A percentile compares a stretch with the other conserved stretches of the same genome.
Evolutionary conservation across 345 rosid genomes (phyloP).

Genomic region (Orychophragmus violaceus): DNA sequence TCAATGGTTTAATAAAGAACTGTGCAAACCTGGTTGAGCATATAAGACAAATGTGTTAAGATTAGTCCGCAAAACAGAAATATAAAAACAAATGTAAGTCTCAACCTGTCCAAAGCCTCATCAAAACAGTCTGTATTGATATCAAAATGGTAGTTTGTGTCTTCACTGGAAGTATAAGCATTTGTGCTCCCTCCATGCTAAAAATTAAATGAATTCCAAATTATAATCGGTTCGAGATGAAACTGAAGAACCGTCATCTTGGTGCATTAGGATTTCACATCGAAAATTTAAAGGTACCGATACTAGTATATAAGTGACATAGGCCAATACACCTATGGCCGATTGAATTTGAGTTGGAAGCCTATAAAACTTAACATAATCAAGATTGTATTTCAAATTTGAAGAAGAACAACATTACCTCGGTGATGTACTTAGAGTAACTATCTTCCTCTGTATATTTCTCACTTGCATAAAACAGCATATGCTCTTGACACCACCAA

Average conservation of each 20-base stretch:
- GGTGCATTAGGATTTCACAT: no score
- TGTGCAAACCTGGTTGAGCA: conserved; percentile 57
- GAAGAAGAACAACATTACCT: conserved; percentile 36
- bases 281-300: no score
- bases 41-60: not conserved
- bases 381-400: not conserved
- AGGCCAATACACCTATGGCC: no score
- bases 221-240: no score
- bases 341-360: no score
- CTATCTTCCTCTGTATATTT: conserved; percentile 84
- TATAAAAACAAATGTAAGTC: not conserved
- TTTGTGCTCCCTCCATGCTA: conserved; percentile 90
- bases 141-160: conserved; percentile 69
- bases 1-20: conserved; percentile 79
- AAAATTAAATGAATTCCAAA: no score
- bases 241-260: no score
- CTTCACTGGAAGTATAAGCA: conserved; percentile 65
- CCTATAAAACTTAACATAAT: no score
- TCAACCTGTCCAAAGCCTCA: conserved; percentile 77
- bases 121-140: conserved; percentile 61
- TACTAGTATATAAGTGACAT: no score
- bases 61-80: not conserved
- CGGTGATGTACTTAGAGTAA: conserved; percentile 61
- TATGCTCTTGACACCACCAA: conserved; percentile 53
- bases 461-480: conserved; percentile 92